These are phyloP conservation scores for Trichoderma endophyticum DNA, from an alignment of 2,329 filamentous ascomycete genomes.

Conservation along the genomic window DNA sequence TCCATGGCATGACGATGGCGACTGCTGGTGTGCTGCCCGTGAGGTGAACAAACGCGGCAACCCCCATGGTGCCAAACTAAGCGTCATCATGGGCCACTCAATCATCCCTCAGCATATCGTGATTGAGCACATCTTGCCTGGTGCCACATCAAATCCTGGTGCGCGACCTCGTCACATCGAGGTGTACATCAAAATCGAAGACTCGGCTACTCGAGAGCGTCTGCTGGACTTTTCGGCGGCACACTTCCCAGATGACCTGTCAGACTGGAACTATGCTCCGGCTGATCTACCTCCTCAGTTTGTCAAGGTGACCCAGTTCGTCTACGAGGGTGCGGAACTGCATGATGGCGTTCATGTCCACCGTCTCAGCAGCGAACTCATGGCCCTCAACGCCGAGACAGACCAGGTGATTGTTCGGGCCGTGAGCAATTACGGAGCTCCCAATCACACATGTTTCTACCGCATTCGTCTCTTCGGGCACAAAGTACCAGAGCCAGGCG, in stretches of 20 bases:
- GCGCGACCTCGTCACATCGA: conserved; percentile 67
- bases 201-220: conserved; percentile 40
- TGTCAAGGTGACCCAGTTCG: conserved; percentile 57
- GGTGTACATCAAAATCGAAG: conserved; percentile 60
- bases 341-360: conserved; percentile 52
- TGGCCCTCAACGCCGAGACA: conserved; percentile 46
- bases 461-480: conserved; percentile 56
- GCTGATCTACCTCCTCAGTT: conserved; percentile 38
- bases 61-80: conserved; percentile 60
- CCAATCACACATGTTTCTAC: conserved; percentile 64
- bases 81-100: conserved; percentile 55
- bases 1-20: conserved; percentile 73
- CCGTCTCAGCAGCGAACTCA: conserved; percentile 49
- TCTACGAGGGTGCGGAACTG: conserved; percentile 45
- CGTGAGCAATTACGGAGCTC: conserved; percentile 55
- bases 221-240: conserved; percentile 43
- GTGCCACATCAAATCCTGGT: conserved; percentile 58
- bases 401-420: conserved; percentile 54
- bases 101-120: conserved; percentile 68
- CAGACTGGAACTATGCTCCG: conserved; percentile 30
- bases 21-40: conserved; percentile 77
- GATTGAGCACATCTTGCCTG: conserved; percentile 66
- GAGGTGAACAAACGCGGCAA: conserved; percentile 39
- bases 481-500: conserved; percentile 25
- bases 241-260: conserved; percentile 37